Base-by-base conservation (phyloP, 2,329 filamentous ascomycete genomes). In the Pezicula rhizophila region DNA sequence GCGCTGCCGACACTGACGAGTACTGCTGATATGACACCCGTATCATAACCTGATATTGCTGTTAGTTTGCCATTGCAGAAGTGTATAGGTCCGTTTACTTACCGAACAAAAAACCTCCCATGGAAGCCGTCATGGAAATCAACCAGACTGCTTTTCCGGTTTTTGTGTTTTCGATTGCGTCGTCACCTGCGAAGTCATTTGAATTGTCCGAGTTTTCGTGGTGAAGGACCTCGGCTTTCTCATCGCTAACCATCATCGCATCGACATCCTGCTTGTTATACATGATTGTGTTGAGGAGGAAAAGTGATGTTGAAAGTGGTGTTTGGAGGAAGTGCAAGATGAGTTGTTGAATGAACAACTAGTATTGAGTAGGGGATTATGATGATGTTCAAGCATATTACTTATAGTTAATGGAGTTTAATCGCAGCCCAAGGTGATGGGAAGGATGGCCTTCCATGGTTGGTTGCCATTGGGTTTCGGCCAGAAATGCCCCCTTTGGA, bases 61-160 rank as follows among this genome's bases (percentile, higher is more conserved):
- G 61, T 41, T 60, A 55, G 3, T 56, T 52, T 20, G 42, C 54
- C 8, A 61, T 61, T 3, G 28, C 3, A 5, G 8, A 42, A 8
- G 12, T 35, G 15, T 11, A 56, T 17, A 43, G 10, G 40, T 31
- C 8, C 20, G 37, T 48, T 45, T 33, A 23, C 28, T n/a, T 45
- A 58, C 81, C 82, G 65, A 85, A 85, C 0, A 85, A 63, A 1
- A 85, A 69, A 5, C 82, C 82, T 53, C 79, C 82, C 45, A 85
- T 80, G 11, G 80, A 78, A 8, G 81, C 82, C 7, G 79, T 78
- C 46, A 82, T 66, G 10, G 80, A 81, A 51, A 85, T 67, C 14
- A 79, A 63, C 70, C 81, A 77, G 40, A 83, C 71, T 54, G 80
- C 82, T 49, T 57, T 66, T 8, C 65, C 66, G 5, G 67, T 58